Evolutionary conservation across 2,329 filamentous ascomycete species (phyloP).

Genomic region (Zymoseptoria ardabiliae): DNA sequence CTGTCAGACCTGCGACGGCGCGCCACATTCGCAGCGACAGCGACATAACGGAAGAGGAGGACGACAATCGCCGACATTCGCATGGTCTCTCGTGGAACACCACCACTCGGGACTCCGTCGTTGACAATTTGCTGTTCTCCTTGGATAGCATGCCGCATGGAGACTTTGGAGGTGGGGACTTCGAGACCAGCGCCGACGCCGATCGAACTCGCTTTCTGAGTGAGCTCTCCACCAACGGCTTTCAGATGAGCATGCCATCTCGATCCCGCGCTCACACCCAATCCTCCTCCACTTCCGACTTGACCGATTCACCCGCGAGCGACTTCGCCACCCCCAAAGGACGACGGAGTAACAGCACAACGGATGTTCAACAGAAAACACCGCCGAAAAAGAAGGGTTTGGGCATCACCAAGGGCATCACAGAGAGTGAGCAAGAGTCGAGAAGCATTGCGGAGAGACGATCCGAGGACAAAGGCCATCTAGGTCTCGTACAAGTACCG

Average conservation of each 20-base stretch:
- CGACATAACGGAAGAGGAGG: conserved; percentile 5
- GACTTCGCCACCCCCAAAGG: conserved; percentile 31
- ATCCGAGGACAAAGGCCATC: conserved; percentile 1
- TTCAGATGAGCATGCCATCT: background rate
- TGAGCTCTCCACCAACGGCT: conserved; percentile 14
- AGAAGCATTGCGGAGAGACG: background rate
- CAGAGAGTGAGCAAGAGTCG: background rate
- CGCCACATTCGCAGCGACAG: background rate
- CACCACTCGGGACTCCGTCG: conserved; percentile 79
- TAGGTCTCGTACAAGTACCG: background rate
- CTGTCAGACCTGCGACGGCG: conserved; percentile 4
- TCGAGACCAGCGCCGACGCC: conserved; percentile 8
- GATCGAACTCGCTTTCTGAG: conserved; percentile 15
- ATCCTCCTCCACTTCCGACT: conserved; percentile 54
- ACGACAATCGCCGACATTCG: conserved; percentile 43
- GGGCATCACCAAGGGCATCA: conserved; percentile 10
- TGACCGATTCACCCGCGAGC: conserved; percentile 30
- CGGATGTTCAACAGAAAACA: conserved; percentile 46
- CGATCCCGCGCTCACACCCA: conserved; percentile 53
- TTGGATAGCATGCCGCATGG: conserved; percentile 67
- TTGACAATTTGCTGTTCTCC: conserved; percentile 91
- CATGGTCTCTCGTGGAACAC: conserved; percentile 81
- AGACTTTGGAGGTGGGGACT: conserved; percentile 9
- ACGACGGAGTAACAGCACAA: conserved; percentile 73
- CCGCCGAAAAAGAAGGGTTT: conserved; percentile 11